phyloP scores from a whole-genome alignment of 2,329 filamentous ascomycete genomes.

The Stemphylium lycopersici region DNA sequence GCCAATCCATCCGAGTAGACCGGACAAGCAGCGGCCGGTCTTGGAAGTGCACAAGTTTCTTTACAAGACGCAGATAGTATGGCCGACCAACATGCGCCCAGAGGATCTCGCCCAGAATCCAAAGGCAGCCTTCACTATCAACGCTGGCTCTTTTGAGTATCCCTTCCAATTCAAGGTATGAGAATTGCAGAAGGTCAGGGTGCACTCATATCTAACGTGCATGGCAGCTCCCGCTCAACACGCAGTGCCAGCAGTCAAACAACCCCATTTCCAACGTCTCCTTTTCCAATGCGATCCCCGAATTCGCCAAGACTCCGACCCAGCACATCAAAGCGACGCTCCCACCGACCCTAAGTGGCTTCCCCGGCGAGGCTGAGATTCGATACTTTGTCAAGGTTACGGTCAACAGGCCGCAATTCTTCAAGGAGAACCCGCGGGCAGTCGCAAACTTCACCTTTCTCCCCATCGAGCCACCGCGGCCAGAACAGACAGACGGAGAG shows the following conservation, averaged over 20 bases:
- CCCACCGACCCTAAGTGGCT: slow-evolving; percentile 86
- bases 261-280: slow-evolving; percentile 52
- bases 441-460: slow-evolving; percentile 75
- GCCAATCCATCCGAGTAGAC: slow-evolving; percentile 51
- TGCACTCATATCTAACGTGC: not conserved
- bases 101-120: slow-evolving; percentile 48
- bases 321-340: slow-evolving; percentile 83
- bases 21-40: slow-evolving; percentile 53
- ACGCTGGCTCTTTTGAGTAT: slow-evolving; percentile 75
- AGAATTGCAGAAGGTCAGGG: not conserved
- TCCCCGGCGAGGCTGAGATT: slow-evolving; percentile 86
- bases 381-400: slow-evolving; percentile 97
- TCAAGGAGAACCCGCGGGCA: slow-evolving; percentile 84
- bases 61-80: slow-evolving; percentile 76
- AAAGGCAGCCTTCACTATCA: slow-evolving; percentile 63
- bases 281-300: slow-evolving; percentile 51
- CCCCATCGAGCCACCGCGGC: slow-evolving; percentile 87
- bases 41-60: slow-evolving; percentile 68
- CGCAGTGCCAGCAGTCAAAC: slow-evolving; percentile 60
- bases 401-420: slow-evolving; percentile 82
- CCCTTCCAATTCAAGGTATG: slow-evolving; percentile 79
- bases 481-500: slow-evolving; percentile 71
- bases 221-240: slow-evolving; percentile 68
- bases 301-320: slow-evolving; percentile 54
- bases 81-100: slow-evolving; percentile 61